A percentile compares a stretch with the other conserved stretches of the same genome.
Conservation (phyloP, 1,139 yeast genomes). For the Suhomyces anneliseae region DNA sequence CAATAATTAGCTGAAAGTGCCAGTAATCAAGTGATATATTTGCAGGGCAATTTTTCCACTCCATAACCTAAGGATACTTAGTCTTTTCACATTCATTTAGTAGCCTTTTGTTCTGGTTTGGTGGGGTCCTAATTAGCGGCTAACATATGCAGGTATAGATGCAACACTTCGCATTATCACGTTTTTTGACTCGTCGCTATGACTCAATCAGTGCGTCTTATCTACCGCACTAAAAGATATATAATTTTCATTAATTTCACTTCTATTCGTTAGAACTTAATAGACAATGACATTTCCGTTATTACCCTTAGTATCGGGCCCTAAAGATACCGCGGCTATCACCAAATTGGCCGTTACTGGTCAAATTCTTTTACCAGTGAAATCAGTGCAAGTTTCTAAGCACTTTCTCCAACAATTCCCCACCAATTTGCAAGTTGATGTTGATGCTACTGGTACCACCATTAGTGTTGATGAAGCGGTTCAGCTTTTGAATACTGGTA, state of each 20-base stretch:
- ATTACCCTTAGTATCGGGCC: constrained; percentile 37
- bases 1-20: too few relatives aligned
- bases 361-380: constrained; percentile 36
- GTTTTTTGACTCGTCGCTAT: too few relatives aligned
- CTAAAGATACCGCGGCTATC: constrained; percentile 21
- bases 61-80: too few relatives aligned
- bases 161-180: too few relatives aligned
- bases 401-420: constrained; percentile 41
- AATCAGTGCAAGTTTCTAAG: constrained; percentile 27
- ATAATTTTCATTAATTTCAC: too few relatives aligned
- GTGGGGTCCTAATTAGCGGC: too few relatives aligned
- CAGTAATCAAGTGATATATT: too few relatives aligned
- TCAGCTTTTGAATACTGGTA: constrained; percentile 67
- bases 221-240: background rate
- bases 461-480: constrained; percentile 45
- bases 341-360: constrained; percentile 39
- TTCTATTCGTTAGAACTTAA: background rate
- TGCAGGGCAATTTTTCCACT: too few relatives aligned
- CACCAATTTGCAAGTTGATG: constrained; percentile 29
- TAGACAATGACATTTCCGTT: constrained; percentile 45
- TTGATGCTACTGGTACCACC: constrained; percentile 30
- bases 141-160: too few relatives aligned
- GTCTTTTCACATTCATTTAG: too few relatives aligned
- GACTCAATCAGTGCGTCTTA: background rate
- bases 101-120: too few relatives aligned